phyloP scores from a whole-genome alignment of 179 eudicot species.

The Spinacia oleracea region DNA sequence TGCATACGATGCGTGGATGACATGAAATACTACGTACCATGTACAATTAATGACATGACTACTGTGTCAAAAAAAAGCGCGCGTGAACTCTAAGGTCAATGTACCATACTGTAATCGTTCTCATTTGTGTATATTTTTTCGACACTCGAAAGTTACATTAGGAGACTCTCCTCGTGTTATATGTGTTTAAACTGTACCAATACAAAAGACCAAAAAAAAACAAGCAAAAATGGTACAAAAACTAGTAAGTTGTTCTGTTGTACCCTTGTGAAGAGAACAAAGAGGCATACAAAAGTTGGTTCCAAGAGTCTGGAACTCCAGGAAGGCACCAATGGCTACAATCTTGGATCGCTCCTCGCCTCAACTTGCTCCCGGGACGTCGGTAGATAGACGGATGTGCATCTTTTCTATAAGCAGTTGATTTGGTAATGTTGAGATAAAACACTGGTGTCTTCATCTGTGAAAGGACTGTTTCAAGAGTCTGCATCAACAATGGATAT shows the following conservation, averaged over 20 bases:
- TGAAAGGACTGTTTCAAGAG: constrained; percentile 43
- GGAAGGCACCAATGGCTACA: constrained; percentile 83
- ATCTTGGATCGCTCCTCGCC: constrained; percentile 38
- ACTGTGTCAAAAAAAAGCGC: background rate
- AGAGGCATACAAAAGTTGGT: constrained; percentile 54
- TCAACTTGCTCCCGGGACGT: constrained; percentile 13
- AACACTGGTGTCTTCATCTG: constrained; percentile 56
- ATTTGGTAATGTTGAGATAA: constrained; percentile 52
- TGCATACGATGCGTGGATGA: no score
- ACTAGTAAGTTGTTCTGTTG: constrained; percentile 14
- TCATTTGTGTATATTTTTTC: no score
- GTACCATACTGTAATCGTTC: background rate
- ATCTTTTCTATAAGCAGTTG: constrained; percentile 67
- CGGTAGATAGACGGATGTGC: constrained; percentile 60
- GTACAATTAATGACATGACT: no score
- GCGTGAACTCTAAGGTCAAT: background rate
- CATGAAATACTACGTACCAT: no score
- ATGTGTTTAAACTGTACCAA: background rate
- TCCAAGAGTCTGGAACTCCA: constrained; percentile 77
- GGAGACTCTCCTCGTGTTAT: background rate
- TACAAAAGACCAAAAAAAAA: background rate
- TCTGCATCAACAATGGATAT: constrained; percentile 62
- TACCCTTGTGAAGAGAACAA: constrained; percentile 27
- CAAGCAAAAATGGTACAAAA: background rate
- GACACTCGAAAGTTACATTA: background rate